Evolutionary conservation across 345 rosid genomes (phyloP).

Genomic region (Camelina sativa): DNA sequence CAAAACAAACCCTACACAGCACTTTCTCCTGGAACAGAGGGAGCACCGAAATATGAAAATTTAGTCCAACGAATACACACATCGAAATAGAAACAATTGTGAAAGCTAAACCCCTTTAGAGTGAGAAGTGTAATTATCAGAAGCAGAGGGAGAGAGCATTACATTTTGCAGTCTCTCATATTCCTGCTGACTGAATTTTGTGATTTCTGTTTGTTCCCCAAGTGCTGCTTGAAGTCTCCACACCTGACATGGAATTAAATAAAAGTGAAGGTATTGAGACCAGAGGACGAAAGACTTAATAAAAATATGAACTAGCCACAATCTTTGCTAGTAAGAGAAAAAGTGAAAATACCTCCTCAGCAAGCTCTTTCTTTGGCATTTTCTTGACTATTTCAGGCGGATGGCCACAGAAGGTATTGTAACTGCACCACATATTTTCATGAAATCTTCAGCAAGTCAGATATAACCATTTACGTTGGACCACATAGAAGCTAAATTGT

Average conservation of each 20-base stretch:
- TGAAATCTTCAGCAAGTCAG: conserved; percentile 21
- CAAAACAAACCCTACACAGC: conserved; percentile 90
- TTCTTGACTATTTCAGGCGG: conserved; percentile 95
- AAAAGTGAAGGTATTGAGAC: neutral
- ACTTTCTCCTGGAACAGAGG: conserved; percentile 78
- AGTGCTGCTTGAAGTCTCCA: conserved; percentile 99
- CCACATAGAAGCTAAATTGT: conserved; percentile 8
- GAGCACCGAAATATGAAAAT: neutral
- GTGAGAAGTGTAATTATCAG: neutral
- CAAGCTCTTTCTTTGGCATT: conserved; percentile 94
- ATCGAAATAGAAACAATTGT: neutral
- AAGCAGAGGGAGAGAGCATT: conserved; percentile 32
- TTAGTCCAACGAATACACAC: conserved; percentile 1
- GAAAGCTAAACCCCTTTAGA: conserved; percentile 14
- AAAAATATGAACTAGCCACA: neutral
- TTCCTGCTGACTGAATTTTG: conserved; percentile 86
- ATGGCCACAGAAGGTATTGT: conserved; percentile 91
- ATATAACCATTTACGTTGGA: conserved; percentile 11
- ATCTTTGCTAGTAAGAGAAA: conserved; percentile 19
- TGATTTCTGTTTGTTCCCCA: conserved; percentile 94
- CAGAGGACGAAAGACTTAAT: neutral
- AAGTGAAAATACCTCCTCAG: conserved; percentile 73
- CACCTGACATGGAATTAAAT: conserved; percentile 51
- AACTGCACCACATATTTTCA: conserved; percentile 53
- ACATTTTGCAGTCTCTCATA: conserved; percentile 95